Base-by-base conservation (phyloP, 2,329 filamentous ascomycete genomes). In the Lizonia empirigonia region DNA sequence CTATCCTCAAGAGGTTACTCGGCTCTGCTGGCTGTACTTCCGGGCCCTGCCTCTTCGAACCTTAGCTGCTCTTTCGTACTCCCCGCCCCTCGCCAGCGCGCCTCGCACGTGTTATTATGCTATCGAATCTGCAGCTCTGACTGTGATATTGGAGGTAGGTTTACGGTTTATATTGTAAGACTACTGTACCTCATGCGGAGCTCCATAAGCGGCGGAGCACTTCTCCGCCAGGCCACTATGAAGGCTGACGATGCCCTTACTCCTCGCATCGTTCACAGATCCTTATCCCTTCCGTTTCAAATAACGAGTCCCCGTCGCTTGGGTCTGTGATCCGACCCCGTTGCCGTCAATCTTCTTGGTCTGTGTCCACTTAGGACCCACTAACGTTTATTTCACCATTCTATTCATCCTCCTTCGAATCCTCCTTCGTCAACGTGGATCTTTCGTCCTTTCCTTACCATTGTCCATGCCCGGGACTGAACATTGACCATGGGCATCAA, bases 101-200 rank as follows among this genome's bases (percentile, higher is more conserved):
- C 56, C 56, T 58, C 50, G 64, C 67, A 65, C 64, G 63, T 70
- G 69, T 69, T 60, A 67, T 55, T 45, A 64, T 69, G 62, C 59
- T 53, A 49, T 59, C 60, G 40, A 50, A 45, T 50, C 53, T 58
- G 55, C 56, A 58, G 54, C 50, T 60, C 59, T 67, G 60, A 59
- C 54, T 49, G 52, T 60, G n/a, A n/a, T n/a, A n/a, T n/a, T n/a
- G 34, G 53, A 60, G 60, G 68, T 70, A 64, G 67, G 68, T 69
- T 53, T 57, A 57, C 51, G 50, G 55, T 49, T 55, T 56, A 59
- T 61, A 62, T 53, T 58, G 55, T 59, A 56, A 60, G 56, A 44
- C 55, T 62, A 61, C 58, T 65, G 53, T 56, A 45, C 47, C 49
- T 30, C 48, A 55, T 36, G 52, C 45, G 53, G 56, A 59, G 58